Conservation (phyloP, 176 grass and related monocot genomes). For the Oryza nivara region DNA sequence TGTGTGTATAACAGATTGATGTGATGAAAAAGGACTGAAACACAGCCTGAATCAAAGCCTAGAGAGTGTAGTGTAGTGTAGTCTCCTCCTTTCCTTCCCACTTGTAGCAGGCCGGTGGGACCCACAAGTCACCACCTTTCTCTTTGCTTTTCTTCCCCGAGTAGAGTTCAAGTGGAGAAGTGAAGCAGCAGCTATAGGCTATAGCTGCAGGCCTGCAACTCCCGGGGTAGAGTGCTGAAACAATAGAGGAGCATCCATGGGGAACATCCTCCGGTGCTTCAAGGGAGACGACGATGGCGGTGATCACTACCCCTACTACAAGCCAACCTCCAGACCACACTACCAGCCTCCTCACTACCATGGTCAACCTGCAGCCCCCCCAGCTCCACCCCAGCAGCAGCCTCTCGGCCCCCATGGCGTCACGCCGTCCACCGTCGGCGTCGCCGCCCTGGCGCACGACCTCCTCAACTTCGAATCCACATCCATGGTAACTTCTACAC, state of each 20-base stretch:
- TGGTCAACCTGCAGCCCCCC: not conserved
- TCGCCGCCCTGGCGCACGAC: constrained; percentile 30
- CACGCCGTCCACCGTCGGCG: not conserved
- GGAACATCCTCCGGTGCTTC: constrained; percentile 39
- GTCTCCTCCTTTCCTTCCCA: no score
- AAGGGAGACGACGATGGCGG: not conserved
- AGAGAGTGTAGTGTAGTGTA: no score
- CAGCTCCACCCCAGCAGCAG: not conserved
- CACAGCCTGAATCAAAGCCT: no score
- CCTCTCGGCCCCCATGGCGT: constrained; percentile 28
- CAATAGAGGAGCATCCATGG: constrained; percentile 22
- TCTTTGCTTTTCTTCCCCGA: no score
- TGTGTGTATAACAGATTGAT: no score
- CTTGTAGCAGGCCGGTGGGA: no score
- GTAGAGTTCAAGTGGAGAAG: no score
- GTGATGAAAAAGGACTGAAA: no score
- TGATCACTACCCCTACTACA: constrained; percentile 35
- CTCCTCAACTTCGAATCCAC: constrained; percentile 34
- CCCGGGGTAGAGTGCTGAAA: no score
- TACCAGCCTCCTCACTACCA: not conserved
- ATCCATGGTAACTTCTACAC: constrained; percentile 34
- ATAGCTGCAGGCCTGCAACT: no score
- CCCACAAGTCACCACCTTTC: no score
- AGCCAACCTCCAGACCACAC: not conserved
- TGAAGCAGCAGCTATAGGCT: no score